Evolutionary conservation across 306 rosid genomes (phyloP).

Genomic region (Vachellia collinsii): DNA sequence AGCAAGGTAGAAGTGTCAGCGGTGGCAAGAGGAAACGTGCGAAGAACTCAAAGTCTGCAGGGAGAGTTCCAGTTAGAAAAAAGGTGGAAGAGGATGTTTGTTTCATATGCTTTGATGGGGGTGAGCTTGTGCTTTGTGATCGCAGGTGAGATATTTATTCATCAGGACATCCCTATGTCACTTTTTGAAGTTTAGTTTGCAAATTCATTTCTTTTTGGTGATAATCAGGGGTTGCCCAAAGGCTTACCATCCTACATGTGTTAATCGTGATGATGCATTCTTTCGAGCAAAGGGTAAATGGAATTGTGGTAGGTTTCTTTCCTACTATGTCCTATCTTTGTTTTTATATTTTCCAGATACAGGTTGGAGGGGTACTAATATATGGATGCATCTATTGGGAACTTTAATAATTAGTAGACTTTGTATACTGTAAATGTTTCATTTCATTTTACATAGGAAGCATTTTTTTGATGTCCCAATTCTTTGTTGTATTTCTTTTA

Average conservation of each 20-base stretch:
- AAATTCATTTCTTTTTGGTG: constrained; percentile 29
- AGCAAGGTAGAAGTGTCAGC: constrained; percentile 39
- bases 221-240: constrained; percentile 92
- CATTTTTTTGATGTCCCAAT: background rate
- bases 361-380: constrained; percentile 10
- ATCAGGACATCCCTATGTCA: background rate
- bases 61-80: constrained; percentile 61
- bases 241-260: constrained; percentile 95
- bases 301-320: constrained; percentile 80
- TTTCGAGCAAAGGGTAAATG: constrained; percentile 95
- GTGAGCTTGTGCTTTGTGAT: constrained; percentile 95
- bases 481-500: background rate
- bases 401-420: background rate
- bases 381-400: background rate
- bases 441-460: background rate
- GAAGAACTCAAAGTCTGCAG: constrained; percentile 57
- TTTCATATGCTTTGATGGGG: constrained; percentile 99
- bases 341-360: constrained; percentile 14
- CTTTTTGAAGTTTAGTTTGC: background rate
- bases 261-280: constrained; percentile 93
- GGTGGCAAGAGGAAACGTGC: constrained; percentile 87
- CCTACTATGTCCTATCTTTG: background rate
- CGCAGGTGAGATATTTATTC: constrained; percentile 65
- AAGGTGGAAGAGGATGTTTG: constrained; percentile 96
- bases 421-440: background rate